These are phyloP conservation scores for Wolfiporia cocos DNA, from an alignment of 1,284 basidiomycete species.

Conservation along the genomic window DNA sequence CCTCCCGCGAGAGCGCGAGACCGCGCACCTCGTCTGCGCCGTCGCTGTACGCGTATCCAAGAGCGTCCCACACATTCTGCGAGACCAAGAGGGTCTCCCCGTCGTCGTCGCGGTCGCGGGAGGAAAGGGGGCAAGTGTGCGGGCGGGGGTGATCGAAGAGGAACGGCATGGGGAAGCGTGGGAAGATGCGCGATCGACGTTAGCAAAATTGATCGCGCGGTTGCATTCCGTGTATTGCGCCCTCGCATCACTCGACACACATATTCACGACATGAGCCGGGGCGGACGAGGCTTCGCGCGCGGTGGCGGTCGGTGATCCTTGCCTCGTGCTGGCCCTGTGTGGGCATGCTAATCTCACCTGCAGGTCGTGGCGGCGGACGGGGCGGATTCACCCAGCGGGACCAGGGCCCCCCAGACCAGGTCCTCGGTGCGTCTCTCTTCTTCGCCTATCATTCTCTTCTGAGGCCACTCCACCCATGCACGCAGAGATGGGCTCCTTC, in stretches of 20 bases:
- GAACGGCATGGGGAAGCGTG: conserved; percentile 17
- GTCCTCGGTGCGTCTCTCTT: conserved; percentile 32
- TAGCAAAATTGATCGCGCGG: conserved; percentile 5
- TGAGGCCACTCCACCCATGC: background rate
- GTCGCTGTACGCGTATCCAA: conserved; percentile 10
- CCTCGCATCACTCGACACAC: background rate
- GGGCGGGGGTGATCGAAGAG: conserved; percentile 17
- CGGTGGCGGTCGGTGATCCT: conserved; percentile 15
- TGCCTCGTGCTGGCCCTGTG: background rate
- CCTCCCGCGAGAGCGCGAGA: conserved; percentile 2
- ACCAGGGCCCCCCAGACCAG: conserved; percentile 78
- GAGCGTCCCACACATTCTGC: conserved; percentile 15
- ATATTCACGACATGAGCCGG: conserved; percentile 16
- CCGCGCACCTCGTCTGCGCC: too few relatives aligned
- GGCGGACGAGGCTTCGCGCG: conserved; percentile 23
- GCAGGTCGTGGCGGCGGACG: conserved; percentile 23
- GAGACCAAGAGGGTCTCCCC: conserved; percentile 10
- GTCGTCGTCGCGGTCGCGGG: conserved; percentile 5
- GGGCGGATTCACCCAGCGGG: conserved; percentile 58
- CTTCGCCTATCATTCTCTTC: background rate
- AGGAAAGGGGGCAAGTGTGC: conserved; percentile 5
- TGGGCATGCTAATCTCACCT: background rate
- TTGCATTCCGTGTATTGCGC: too few relatives aligned
- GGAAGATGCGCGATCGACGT: conserved; percentile 4
- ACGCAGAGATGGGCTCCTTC: conserved; percentile 81